Percentiles rank a stretch among this genome's conserved stretches.
Conservation (phyloP, 306 rosid species). For the Rosa multiflora region DNA sequence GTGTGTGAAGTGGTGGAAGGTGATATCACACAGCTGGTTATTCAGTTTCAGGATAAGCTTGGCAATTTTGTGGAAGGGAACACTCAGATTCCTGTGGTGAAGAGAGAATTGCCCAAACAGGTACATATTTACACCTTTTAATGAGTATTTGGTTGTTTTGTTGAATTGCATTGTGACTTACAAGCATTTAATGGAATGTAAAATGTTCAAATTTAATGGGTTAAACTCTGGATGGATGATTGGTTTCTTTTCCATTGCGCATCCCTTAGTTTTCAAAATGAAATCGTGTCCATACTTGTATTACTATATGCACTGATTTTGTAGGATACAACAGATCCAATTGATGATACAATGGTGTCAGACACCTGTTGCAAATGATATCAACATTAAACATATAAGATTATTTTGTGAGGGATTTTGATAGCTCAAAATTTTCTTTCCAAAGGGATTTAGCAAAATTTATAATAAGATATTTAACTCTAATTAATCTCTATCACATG, state of each 20-base stretch:
- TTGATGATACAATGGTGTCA: not conserved
- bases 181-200: not conserved
- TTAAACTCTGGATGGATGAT: not conserved
- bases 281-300: not conserved
- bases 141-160: not conserved
- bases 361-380: not conserved
- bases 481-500: not conserved
- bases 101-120: conserved; percentile 86
- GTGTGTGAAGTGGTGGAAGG: conserved; percentile 99
- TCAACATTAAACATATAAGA: not conserved
- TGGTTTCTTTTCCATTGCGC: not conserved
- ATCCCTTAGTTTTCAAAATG: not conserved
- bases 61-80: conserved; percentile 93
- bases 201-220: not conserved
- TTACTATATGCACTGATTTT: not conserved
- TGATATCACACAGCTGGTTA: conserved; percentile 74
- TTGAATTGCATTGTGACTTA: not conserved
- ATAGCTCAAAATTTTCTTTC: not conserved
- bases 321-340: not conserved
- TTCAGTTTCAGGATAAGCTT: conserved; percentile 91
- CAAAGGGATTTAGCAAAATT: not conserved
- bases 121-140: conserved; percentile 31
- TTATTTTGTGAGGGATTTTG: not conserved
- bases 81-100: conserved; percentile 69
- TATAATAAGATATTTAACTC: not conserved